Evolutionary conservation across 176 grass and related monocot genomes (phyloP), one percentile per base, ranked within the genome.

Genomic region (Cenchrus purpureus): DNA sequence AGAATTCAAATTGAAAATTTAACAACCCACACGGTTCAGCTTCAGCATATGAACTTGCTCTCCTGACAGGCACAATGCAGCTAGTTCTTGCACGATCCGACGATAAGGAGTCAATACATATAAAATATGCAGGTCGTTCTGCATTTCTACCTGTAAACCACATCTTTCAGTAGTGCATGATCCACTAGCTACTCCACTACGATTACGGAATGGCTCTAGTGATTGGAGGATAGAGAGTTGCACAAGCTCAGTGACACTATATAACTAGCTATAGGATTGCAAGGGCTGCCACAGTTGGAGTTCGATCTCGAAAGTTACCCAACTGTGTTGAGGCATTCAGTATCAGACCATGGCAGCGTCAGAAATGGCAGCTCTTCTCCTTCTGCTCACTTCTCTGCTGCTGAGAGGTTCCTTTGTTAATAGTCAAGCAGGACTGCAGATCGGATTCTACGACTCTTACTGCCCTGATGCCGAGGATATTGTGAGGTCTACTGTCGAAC

Each of bases 401-500:
- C 29, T 86, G 17, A 78, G 77, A 73, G 43, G 57, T 5, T 72
- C 53, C 37, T 61, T 28, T 45, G 79, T 82, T 37, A 78, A 68
- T 17, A 81, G 88, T 10, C 90, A 92, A 40, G 37, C 37, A 79
- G 90, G 83, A 4, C 68, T 97, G 28, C 90, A 90, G 83, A 73
- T 34, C 28, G 91, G 92, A 1, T 93, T 97, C 65, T 97, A 97
- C 50, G 90, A 88, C 61, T 53, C 50, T 8, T 84, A 78, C 34
- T 97, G 95, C 32, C 91, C 90, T 64, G 82, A 89, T 0, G 91
- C 79, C 0, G 95, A 97, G 86, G 82, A 95, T 49, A 89, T 90
- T 1, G 92, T 95, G 44, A 91, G 85, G 45, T 93, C 92, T 10
- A 88, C 82, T 0, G 88, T 97, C 22, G 86, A 88, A 52, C 91